A percentile compares a stretch with the other conserved stretches of the same genome.
phyloP scores from a whole-genome alignment of 169 alveolate genomes.

The Plasmodium ovale region DNA sequence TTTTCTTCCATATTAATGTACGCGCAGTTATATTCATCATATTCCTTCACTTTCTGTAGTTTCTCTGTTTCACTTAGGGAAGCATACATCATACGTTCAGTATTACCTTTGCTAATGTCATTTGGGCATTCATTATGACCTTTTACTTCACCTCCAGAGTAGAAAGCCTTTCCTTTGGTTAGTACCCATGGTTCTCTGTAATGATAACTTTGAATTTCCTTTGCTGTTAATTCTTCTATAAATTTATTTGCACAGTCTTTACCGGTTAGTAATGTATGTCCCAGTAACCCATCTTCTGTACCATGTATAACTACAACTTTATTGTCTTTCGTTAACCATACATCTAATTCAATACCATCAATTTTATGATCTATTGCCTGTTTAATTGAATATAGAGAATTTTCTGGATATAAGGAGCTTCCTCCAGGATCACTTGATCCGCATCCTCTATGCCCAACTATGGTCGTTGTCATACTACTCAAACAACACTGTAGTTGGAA shows the following conservation, averaged over 20 bases:
- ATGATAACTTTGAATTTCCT: conserved; percentile 46
- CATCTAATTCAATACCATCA: conserved; percentile 85
- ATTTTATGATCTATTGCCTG: conserved; percentile 75
- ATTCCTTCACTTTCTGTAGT: conserved; percentile 12
- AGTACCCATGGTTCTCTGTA: conserved; percentile 66
- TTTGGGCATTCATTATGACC: too few species aligned
- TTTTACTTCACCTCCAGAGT: neutral
- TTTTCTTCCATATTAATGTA: conserved; percentile 37
- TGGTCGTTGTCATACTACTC: conserved; percentile 30
- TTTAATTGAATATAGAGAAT: conserved; percentile 78
- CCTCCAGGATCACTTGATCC: conserved; percentile 83
- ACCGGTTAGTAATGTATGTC: conserved; percentile 21
- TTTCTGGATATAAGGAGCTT: conserved; percentile 79
- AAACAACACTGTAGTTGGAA: neutral
- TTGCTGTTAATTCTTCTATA: conserved; percentile 59
- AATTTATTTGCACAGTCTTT: neutral
- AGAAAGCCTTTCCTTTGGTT: conserved; percentile 12
- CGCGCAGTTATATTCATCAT: conserved; percentile 3
- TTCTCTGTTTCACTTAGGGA: conserved; percentile 12
- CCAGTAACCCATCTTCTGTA: conserved; percentile 42
- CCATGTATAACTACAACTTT: conserved; percentile 84
- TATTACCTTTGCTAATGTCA: neutral
- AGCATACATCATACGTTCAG: neutral
- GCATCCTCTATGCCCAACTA: conserved; percentile 85
- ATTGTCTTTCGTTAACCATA: conserved; percentile 79